Base-by-base conservation (phyloP, 179 eudicot species). In the Silene noctiflora region DNA sequence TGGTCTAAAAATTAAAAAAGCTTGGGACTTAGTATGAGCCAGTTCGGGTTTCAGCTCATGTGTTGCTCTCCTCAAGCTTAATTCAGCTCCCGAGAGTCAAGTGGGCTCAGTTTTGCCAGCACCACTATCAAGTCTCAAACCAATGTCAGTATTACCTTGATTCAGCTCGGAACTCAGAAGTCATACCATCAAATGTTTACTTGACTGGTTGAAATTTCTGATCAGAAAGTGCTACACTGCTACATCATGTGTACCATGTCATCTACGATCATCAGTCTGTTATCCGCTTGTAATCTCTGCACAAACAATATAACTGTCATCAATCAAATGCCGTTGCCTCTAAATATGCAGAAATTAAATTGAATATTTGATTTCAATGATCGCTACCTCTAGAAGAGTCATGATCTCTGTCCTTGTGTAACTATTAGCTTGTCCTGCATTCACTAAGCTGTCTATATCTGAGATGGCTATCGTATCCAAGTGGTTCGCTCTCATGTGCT, bases 401-500 rank as follows among this genome's bases (percentile, higher is more conserved):
- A 77, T 80, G 17, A 96, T 83, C 79, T 96, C 96, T 6, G 86
- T 81, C 71, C 86, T 84, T 1, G 97, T 78, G 83, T 87, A 96
- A 67, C 81, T 85, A 31, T 80, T 88, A 67, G 94, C 78, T 66
- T 94, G 85, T 74, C 83, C 88, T 72, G 70, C 84, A 76, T 93
- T 96, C 39, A 89, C 89, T 61, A 89, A 85, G 63, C 85, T 84
- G 71, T 88, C 96, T 42, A 96, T 78, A 53, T 93, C 99, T 75
- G 83, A 75, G 61, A 96, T 83, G 21, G 94, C 75, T 82, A 96
- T 91, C 56, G 82, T 85, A 56, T 93, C 96, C 88, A 93, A 77
- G 81, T 84, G 97, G 77, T 87, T 83, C 84, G 88, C 92, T 39
- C 87, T 90, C 82, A 88, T 89, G 80, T 96, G 96, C 83, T 84